Evolutionary conservation across 768 basidiomycete species (phyloP).

Genomic region (Rhodotorula babjevae): DNA sequence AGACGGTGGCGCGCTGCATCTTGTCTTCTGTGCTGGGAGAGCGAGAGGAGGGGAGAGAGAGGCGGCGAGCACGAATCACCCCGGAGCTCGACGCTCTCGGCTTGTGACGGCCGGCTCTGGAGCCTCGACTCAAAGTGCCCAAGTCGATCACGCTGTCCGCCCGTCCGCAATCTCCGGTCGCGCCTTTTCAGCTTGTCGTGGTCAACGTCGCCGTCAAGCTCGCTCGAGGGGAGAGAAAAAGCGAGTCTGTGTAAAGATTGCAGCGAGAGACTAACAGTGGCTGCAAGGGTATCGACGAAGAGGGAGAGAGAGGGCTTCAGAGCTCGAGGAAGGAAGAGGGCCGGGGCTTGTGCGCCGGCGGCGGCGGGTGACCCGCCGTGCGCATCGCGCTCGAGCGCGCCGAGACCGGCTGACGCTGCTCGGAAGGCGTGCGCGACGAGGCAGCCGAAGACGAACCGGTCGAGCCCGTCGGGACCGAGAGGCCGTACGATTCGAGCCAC

Average conservation of each 20-base stretch:
- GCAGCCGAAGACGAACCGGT: not conserved
- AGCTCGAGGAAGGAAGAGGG: not conserved
- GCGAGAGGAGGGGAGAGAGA: not conserved
- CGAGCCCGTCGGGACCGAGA: not conserved
- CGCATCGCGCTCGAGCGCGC: too few species aligned
- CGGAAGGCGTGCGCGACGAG: too few species aligned
- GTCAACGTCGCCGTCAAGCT: too few species aligned
- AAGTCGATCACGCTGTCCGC: not conserved
- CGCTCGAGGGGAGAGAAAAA: too few species aligned
- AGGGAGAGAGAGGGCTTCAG: not conserved
- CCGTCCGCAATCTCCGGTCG: not conserved
- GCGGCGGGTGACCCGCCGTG: too few species aligned
- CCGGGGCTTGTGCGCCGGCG: too few species aligned
- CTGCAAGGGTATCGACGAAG: not conserved
- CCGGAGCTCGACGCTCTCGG: not conserved
- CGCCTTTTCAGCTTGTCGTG: too few species aligned
- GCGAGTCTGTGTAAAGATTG: too few species aligned
- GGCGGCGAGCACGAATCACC: too few species aligned
- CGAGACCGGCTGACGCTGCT: too few species aligned
- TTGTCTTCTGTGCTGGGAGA: not conserved
- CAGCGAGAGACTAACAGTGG: too few species aligned
- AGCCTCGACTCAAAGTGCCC: not conserved
- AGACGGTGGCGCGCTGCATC: conserved; percentile 14
- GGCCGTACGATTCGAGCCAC: conserved; percentile 6
- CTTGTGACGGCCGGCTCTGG: too few species aligned